Base-by-base conservation (phyloP, 306 rosid genomes). In the Benincasa hispida region DNA sequence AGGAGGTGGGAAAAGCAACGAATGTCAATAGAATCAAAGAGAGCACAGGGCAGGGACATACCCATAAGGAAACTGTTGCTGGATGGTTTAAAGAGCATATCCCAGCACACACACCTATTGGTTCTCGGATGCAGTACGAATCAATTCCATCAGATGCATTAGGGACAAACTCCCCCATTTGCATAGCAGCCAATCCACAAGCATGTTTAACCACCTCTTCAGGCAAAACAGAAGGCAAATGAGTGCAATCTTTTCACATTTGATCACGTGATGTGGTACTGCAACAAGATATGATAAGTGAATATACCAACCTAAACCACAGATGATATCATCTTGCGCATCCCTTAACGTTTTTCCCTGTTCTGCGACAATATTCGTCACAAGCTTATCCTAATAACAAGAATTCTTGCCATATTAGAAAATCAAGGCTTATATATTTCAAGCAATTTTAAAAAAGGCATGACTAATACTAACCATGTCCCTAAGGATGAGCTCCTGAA, bases 61-160 rank as follows among this genome's bases (percentile, higher is more conserved):
- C 97, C 97, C 94, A 91, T 83, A 91, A 81, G 63, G 91, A 86
- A 72, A 85, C 75, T 69, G 72, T 81, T 68, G 89, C 90, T 42
- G 97, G 84, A 82, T 81, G 87, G 82, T 91, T 86, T 69, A 84
- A 55, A 35, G 94, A 84, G 79, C 92, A 91, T 70, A 91, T 88
- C 75, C 97, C 97, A 21, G 91, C 94, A 88, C 97, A 91, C 81
- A 91, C 92, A 69, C 97, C 97, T 50, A 89, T 89, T 37, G 97
- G 97, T 77, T 89, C 97, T 80, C 91, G 83, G 58, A 91, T 87
- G 89, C 84, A 74, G 84, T 80, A 89, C 34, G 85, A 86, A 83
- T 89, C 94, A 77, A 86, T 86, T 66, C 92, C 94, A 87, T 85
- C 82, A 35, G 83, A 85, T 48, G 84, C 88, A 81, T 88, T 89